These are phyloP conservation scores for Xylaria grammica DNA, from an alignment of 495 filamentous ascomycete species.

Conservation along the genomic window DNA sequence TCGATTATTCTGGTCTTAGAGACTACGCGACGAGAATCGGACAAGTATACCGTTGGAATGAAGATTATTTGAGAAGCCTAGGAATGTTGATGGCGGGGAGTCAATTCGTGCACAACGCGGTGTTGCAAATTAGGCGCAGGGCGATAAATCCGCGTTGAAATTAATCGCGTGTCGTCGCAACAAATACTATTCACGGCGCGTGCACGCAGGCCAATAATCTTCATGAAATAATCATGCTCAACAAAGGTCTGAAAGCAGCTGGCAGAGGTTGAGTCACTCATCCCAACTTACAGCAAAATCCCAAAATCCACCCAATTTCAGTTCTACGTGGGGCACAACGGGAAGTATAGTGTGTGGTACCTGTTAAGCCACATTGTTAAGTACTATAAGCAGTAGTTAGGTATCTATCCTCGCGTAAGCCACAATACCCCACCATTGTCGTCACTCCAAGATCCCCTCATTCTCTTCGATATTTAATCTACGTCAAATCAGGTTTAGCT, in stretches of 20 bases:
- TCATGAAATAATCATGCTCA: neutral
- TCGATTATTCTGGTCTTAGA: neutral
- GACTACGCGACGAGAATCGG: neutral
- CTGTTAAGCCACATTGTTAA: neutral
- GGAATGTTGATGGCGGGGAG: neutral
- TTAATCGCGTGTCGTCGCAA: neutral
- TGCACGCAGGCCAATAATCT: neutral
- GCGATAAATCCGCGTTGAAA: neutral
- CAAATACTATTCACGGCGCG: too few relatives aligned
- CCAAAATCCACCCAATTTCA: conserved; percentile 13
- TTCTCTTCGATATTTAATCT: too few relatives aligned
- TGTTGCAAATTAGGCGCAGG: neutral
- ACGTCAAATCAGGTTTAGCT: too few relatives aligned
- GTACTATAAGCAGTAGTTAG: neutral
- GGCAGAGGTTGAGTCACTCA: conserved; percentile 16
- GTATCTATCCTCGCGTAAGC: neutral
- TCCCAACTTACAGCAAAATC: conserved; percentile 19
- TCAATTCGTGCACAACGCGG: neutral
- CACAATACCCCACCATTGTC: neutral
- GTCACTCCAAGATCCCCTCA: too few relatives aligned
- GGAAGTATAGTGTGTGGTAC: neutral
- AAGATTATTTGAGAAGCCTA: neutral
- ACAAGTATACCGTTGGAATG: neutral
- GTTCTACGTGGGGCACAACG: conserved; percentile 7
- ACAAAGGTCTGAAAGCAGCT: neutral